A percentile compares a stretch with the other conserved stretches of the same genome.
Evolutionary conservation across 768 basidiomycete genomes (phyloP).

Genomic region (Trametes elegans): DNA sequence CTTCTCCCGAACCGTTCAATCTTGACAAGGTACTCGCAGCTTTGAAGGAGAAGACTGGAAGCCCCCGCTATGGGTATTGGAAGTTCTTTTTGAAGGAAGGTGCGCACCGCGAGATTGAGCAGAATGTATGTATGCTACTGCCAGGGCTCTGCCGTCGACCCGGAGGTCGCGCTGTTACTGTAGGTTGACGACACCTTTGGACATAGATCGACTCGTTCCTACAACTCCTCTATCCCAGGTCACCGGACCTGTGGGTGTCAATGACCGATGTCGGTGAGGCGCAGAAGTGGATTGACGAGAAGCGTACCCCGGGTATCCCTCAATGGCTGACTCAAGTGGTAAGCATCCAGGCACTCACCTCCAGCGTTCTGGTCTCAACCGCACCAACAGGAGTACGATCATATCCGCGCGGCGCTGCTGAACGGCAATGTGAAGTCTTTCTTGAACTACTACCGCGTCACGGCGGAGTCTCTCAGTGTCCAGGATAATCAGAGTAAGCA

Average conservation of each 20-base stretch:
- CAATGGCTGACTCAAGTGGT: conserved; percentile 36
- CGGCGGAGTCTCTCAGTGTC: conserved; percentile 26
- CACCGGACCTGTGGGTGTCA: conserved; percentile 34
- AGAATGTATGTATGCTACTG: neutral
- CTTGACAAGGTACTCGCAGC: conserved; percentile 25
- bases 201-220: conserved; percentile 41
- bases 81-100: conserved; percentile 17
- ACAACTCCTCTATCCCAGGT: conserved; percentile 31
- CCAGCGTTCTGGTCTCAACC: no score
- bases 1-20: conserved; percentile 24
- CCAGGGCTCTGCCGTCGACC: neutral
- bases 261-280: conserved; percentile 35
- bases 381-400: conserved; percentile 20
- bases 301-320: conserved; percentile 25
- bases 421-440: conserved; percentile 34
- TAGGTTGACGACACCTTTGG: no score
- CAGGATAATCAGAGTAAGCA: conserved; percentile 29
- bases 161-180: neutral
- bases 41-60: conserved; percentile 15
- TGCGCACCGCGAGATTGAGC: neutral
- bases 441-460: conserved; percentile 37
- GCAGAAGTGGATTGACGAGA: conserved; percentile 29
- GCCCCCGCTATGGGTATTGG: conserved; percentile 42
- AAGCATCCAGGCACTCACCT: neutral
- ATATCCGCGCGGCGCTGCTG: conserved; percentile 23